phyloP scores from a whole-genome alignment of 257 asterid species.

The Salvia hispanica region DNA sequence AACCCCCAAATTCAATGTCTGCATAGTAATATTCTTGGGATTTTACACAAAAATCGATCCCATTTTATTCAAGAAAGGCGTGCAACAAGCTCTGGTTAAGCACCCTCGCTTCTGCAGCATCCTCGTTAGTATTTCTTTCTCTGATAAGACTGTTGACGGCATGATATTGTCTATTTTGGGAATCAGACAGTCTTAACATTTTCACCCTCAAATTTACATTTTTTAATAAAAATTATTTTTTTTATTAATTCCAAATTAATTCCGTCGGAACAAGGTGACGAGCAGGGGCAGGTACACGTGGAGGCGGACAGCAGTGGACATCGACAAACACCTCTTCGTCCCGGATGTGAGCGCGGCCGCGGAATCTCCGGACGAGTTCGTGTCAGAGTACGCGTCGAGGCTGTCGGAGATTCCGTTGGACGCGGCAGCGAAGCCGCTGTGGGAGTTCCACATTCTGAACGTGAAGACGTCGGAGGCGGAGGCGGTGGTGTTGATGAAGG shows the following conservation, averaged over 20 bases:
- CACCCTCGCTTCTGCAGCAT: constrained; percentile 57
- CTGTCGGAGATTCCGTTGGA: constrained; percentile 38
- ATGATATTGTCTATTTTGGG: no score
- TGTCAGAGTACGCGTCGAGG: constrained; percentile 37
- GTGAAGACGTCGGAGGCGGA: constrained; percentile 45
- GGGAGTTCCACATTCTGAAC: constrained; percentile 53
- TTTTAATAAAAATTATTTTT: background rate
- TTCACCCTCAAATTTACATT: background rate
- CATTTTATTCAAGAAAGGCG: constrained; percentile 29
- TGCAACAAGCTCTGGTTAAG: constrained; percentile 33
- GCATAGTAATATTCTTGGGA: constrained; percentile 42
- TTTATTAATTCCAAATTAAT: no score
- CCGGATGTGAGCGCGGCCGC: constrained; percentile 28
- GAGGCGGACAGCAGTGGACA: constrained; percentile 34
- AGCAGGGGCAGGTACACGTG: constrained; percentile 34
- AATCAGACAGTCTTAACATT: no score
- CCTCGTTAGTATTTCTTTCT: constrained; percentile 25
- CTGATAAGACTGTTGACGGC: no score
- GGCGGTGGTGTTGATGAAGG: constrained; percentile 27
- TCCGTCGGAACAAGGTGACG: background rate
- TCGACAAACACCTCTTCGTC: constrained; percentile 37
- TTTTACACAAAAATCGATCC: constrained; percentile 36
- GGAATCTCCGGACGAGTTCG: constrained; percentile 38
- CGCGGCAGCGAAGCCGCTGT: constrained; percentile 39
- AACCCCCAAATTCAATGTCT: constrained; percentile 26